Evolutionary conservation across 1,284 basidiomycete species (phyloP).

Genomic region (Ceraceosorus guamensis): DNA sequence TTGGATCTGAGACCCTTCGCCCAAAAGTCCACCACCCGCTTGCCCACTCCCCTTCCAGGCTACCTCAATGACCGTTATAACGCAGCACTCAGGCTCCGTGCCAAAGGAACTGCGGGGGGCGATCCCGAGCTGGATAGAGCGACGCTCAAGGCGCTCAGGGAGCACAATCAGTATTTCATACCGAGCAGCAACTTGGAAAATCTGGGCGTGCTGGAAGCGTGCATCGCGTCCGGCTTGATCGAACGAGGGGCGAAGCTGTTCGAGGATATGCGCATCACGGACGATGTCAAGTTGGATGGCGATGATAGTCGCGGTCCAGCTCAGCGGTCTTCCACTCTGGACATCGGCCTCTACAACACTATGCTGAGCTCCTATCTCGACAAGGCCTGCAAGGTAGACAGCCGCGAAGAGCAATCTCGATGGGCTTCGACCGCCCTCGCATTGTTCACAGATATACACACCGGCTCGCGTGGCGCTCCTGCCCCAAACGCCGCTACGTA

Average conservation of each 20-base stretch:
- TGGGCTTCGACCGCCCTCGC: constrained; percentile 34
- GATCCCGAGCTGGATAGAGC: constrained; percentile 1
- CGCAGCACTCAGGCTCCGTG: too few species aligned
- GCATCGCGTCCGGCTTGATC: constrained; percentile 38
- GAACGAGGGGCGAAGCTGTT: constrained; percentile 40
- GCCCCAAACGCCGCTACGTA: constrained; percentile 28
- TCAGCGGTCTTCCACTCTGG: too few species aligned
- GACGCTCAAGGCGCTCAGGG: constrained; percentile 12
- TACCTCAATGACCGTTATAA: too few species aligned
- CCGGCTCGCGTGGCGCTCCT: constrained; percentile 15
- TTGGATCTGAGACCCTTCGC: not conserved
- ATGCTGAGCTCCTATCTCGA: constrained; percentile 38
- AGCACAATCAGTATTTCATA: constrained; percentile 33
- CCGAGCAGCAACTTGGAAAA: constrained; percentile 29
- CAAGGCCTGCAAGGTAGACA: constrained; percentile 29
- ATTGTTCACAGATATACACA: constrained; percentile 33
- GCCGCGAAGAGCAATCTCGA: constrained; percentile 16
- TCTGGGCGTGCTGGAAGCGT: constrained; percentile 38
- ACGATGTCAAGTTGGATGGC: too few species aligned
- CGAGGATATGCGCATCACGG: constrained; percentile 23
- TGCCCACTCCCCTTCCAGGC: not conserved
- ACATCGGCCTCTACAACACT: constrained; percentile 37
- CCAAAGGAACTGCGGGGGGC: not conserved
- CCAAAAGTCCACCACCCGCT: not conserved
- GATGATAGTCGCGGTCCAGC: too few species aligned